phyloP scores from a whole-genome alignment of 2,329 filamentous ascomycete species.

The Colletotrichum gloeosporioides region DNA sequence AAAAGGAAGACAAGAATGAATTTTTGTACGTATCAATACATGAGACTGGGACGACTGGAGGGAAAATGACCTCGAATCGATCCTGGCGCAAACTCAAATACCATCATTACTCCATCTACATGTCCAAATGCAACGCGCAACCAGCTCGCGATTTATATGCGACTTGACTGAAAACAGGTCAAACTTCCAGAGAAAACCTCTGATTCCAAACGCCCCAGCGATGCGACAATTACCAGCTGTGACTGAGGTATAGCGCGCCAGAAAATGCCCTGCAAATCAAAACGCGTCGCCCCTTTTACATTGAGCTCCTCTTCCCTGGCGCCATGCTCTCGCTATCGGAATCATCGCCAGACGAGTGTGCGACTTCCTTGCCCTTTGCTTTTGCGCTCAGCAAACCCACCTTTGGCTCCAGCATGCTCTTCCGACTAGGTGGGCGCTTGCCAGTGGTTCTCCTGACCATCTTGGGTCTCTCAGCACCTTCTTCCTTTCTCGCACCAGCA shows the following conservation, averaged over 20 bases:
- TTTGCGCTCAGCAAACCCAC: conserved; percentile 38
- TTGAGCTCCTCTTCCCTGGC: conserved; percentile 45
- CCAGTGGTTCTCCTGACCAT: conserved; percentile 31
- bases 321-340: conserved; percentile 29
- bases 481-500: conserved; percentile 40
- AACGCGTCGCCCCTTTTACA: conserved; percentile 31
- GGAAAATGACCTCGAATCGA: not conserved
- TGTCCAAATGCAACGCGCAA: conserved; percentile 9
- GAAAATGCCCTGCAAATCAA: conserved; percentile 18
- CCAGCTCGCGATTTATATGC: not conserved
- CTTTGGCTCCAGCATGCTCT: conserved; percentile 47
- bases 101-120: conserved; percentile 15
- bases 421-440: conserved; percentile 42
- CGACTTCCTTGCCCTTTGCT: conserved; percentile 55
- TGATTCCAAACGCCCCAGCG: conserved; percentile 14
- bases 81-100: not conserved
- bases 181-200: not conserved
- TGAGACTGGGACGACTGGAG: not conserved
- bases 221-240: conserved; percentile 10
- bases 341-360: conserved; percentile 34
- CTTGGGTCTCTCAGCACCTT: conserved; percentile 26
- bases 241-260: conserved; percentile 21
- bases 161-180: not conserved
- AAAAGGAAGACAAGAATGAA: not conserved
- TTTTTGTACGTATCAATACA: conserved; percentile 11